These are phyloP conservation scores for Dioszegia hungarica DNA, from an alignment of 768 basidiomycete species.

Conservation along the genomic window DNA sequence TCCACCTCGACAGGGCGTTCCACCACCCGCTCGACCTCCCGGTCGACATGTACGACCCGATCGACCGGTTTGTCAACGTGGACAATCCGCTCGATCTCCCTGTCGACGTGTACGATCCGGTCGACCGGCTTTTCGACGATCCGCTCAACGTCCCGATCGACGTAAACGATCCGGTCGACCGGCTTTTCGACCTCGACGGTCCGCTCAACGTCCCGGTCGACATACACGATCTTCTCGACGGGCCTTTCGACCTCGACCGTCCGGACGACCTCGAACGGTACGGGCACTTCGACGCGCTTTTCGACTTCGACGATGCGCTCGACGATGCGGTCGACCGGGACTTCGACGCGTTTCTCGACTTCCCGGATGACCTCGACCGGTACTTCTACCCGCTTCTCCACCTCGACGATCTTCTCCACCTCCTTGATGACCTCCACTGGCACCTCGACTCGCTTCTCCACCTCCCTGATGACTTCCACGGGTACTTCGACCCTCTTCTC, in stretches of 20 bases:
- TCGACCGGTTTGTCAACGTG: constrained; percentile 35
- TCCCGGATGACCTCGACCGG: constrained; percentile 37
- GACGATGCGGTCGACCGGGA: constrained; percentile 13
- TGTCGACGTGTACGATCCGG: constrained; percentile 37
- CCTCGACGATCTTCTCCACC: constrained; percentile 42
- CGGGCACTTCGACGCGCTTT: constrained; percentile 22
- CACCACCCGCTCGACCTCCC: constrained; percentile 33
- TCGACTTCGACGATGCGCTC: constrained; percentile 38
- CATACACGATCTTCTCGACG: constrained; percentile 32
- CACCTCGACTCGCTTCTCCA: constrained; percentile 29
- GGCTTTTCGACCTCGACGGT: constrained; percentile 36
- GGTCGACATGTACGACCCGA: constrained; percentile 30
- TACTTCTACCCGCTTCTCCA: constrained; percentile 28
- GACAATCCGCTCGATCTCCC: constrained; percentile 35
- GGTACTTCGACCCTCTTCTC: constrained; percentile 35
- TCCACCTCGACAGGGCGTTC: constrained; percentile 40
- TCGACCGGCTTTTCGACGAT: constrained; percentile 35
- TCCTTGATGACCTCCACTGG: constrained; percentile 29
- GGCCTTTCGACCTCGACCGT: constrained; percentile 41
- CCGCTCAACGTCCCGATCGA: constrained; percentile 38
- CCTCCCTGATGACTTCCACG: constrained; percentile 36
- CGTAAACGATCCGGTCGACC: constrained; percentile 32
- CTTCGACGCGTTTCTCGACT: constrained; percentile 40
- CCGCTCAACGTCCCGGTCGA: constrained; percentile 20
- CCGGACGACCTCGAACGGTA: constrained; percentile 28